phyloP scores from a whole-genome alignment of 495 filamentous ascomycete species.

The Patellaria atrata region DNA sequence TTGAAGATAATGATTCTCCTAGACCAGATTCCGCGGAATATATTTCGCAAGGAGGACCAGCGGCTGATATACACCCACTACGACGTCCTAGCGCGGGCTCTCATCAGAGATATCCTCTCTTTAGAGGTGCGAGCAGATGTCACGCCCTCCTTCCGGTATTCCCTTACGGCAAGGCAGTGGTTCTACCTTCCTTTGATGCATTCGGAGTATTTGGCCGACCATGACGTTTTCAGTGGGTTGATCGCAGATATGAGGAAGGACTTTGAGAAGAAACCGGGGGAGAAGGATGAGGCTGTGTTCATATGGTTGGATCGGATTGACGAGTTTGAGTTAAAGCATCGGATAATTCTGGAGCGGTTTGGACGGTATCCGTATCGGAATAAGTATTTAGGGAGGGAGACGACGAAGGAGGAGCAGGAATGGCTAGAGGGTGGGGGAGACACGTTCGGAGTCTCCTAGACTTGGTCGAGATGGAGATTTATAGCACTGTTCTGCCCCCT shows the following conservation, averaged over 20 bases:
- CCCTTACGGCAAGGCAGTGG: constrained; percentile 25
- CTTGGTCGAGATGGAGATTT: no score
- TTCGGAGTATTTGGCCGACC: constrained; percentile 27
- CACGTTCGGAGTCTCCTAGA: constrained; percentile 31
- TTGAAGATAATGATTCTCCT: constrained; percentile 32
- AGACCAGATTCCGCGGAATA: constrained; percentile 36
- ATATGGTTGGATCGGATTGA: neutral
- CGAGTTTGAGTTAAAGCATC: constrained; percentile 20
- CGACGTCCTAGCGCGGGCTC: constrained; percentile 28
- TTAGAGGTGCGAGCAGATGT: constrained; percentile 10
- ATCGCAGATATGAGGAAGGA: constrained; percentile 15
- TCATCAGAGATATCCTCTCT: constrained; percentile 4
- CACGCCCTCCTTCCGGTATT: constrained; percentile 9
- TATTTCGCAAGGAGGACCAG: constrained; percentile 27
- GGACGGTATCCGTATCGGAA: constrained; percentile 32
- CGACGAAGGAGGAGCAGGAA: constrained; percentile 23
- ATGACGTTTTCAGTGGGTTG: constrained; percentile 15
- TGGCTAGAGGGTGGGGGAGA: constrained; percentile 23
- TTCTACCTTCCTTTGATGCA: constrained; percentile 33
- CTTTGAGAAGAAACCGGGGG: constrained; percentile 12
- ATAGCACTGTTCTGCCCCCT: no score
- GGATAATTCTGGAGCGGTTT: constrained; percentile 25
- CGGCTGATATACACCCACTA: constrained; percentile 31
- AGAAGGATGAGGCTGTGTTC: constrained; percentile 5
- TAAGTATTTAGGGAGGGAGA: constrained; percentile 21